These are phyloP conservation scores for Silene conica DNA, from an alignment of 148 eudicot species.

Conservation along the genomic window DNA sequence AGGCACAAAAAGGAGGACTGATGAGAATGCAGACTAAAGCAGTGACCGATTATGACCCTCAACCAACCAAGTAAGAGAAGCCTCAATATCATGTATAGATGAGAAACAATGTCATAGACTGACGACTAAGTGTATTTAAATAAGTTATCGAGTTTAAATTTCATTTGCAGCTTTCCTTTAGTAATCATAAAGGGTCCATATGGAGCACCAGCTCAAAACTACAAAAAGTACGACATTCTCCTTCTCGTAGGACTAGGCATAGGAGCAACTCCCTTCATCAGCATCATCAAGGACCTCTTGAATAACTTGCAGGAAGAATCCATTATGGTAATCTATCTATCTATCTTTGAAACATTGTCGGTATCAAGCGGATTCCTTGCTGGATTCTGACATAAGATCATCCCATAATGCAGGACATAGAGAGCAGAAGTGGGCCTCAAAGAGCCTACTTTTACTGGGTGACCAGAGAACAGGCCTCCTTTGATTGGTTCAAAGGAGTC, in stretches of 20 bases:
- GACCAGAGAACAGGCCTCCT: slow-evolving; percentile 89
- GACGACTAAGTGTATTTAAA: no score
- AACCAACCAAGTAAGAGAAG: slow-evolving; percentile 39
- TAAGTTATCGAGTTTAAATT: no score
- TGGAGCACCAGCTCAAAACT: slow-evolving; percentile 96
- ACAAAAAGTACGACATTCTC: slow-evolving; percentile 75
- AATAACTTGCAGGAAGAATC: slow-evolving; percentile 38
- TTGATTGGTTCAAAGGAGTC: slow-evolving; percentile 95
- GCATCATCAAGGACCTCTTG: slow-evolving; percentile 85
- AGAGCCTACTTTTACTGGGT: slow-evolving; percentile 94
- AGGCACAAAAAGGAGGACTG: slow-evolving; percentile 50
- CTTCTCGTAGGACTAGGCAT: slow-evolving; percentile 87
- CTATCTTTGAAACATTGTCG: not conserved
- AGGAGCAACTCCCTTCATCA: slow-evolving; percentile 96
- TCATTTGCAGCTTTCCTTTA: slow-evolving; percentile 55
- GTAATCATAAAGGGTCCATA: slow-evolving; percentile 85
- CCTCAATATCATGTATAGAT: not conserved
- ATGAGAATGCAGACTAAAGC: slow-evolving; percentile 69
- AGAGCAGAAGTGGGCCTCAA: slow-evolving; percentile 48
- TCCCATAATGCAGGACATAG: slow-evolving; percentile 31
- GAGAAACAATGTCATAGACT: no score
- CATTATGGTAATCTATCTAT: slow-evolving; percentile 9
- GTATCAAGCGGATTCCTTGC: not conserved
- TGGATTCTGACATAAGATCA: not conserved
- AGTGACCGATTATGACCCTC: slow-evolving; percentile 28